Conservation (phyloP, 2,329 filamentous ascomycete genomes). For the Penicillium olsonii region DNA sequence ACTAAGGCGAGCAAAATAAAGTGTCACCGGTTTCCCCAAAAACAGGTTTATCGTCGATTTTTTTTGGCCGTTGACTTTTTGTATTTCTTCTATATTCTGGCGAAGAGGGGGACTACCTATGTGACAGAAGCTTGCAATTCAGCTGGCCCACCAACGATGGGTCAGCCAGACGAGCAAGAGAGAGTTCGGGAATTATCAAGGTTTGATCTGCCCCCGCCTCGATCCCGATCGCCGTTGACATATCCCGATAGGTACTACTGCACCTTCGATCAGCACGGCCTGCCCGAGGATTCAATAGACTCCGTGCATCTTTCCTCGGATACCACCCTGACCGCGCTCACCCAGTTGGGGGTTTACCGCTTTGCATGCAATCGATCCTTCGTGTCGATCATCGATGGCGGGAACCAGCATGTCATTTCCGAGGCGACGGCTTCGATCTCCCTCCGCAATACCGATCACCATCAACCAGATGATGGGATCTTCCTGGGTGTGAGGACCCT, state of each 20-base stretch:
- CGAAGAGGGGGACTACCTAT: background rate
- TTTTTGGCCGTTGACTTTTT: background rate
- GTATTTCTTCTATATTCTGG: background rate
- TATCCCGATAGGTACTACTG: slow-evolving; percentile 20
- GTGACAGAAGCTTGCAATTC: slow-evolving; percentile 1
- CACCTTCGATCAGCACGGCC: slow-evolving; percentile 1
- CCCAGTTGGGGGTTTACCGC: slow-evolving; percentile 51
- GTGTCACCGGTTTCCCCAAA: background rate
- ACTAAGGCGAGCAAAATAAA: background rate
- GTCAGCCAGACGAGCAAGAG: slow-evolving; percentile 15
- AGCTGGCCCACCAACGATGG: slow-evolving; percentile 9
- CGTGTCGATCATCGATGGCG: slow-evolving; percentile 55
- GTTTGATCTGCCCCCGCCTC: slow-evolving; percentile 4
- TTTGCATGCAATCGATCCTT: slow-evolving; percentile 48
- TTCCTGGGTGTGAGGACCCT: slow-evolving; percentile 32
- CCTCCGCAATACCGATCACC: slow-evolving; percentile 32
- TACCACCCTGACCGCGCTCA: slow-evolving; percentile 50
- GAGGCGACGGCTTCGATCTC: slow-evolving; percentile 51
- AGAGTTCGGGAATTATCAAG: slow-evolving; percentile 22
- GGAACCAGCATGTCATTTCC: slow-evolving; percentile 53
- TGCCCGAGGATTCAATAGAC: background rate
- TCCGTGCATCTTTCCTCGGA: slow-evolving; percentile 20
- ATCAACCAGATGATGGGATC: slow-evolving; percentile 32
- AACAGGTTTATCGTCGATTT: slow-evolving; percentile 3
- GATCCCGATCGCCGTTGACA: slow-evolving; percentile 6